These are phyloP conservation scores for Vitis labrusca DNA, from an alignment of 164 flowering plant species.

Conservation along the genomic window DNA sequence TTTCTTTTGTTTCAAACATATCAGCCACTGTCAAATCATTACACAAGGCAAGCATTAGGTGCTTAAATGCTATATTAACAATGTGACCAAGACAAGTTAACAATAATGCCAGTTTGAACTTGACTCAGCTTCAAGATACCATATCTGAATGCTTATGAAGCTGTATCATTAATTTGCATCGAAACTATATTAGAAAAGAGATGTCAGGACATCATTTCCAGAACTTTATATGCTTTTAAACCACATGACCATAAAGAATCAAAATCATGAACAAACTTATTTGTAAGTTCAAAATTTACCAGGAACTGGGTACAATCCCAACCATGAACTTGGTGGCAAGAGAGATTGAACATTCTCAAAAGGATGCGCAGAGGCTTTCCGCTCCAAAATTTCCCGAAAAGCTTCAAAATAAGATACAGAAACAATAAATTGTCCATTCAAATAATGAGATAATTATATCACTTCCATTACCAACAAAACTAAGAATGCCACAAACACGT, in stretches of 20 bases:
- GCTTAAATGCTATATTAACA: no score
- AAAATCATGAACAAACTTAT: not conserved
- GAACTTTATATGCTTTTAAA: not conserved
- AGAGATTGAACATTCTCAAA: conserved; percentile 95
- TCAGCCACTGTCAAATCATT: not conserved
- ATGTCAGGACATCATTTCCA: not conserved
- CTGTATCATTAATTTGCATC: no score
- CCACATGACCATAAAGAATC: not conserved
- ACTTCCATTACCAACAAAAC: not conserved
- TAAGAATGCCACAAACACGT: not conserved
- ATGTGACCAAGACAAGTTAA: no score
- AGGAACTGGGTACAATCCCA: conserved; percentile 75
- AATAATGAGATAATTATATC: not conserved
- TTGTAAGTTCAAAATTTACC: conserved; percentile 44
- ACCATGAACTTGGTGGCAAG: conserved; percentile 91
- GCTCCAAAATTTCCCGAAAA: conserved; percentile 87
- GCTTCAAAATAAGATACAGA: conserved; percentile 41
- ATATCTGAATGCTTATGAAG: no score
- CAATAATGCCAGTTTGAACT: no score
- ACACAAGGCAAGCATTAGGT: not conserved
- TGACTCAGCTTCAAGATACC: no score
- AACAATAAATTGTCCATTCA: conserved; percentile 7
- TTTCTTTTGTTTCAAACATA: not conserved
- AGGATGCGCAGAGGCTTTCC: conserved; percentile 89
- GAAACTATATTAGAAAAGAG: no score